Evolutionary conservation across 2,329 filamentous ascomycete genomes (phyloP).

Genomic region (Phoma herbarum): DNA sequence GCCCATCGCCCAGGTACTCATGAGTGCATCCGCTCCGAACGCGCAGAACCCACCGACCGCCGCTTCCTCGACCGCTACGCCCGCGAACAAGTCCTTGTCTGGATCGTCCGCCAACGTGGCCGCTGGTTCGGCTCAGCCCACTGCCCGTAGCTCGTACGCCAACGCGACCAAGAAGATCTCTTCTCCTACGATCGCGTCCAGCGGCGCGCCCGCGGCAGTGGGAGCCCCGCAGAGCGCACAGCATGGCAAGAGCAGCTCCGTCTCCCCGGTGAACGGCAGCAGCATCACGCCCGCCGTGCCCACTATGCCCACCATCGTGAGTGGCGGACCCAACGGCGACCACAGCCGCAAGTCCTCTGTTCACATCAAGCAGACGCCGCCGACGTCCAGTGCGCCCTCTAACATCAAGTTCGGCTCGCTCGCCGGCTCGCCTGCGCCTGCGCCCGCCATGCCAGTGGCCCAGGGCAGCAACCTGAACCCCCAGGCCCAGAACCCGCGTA

Average conservation of each 20-base stretch:
- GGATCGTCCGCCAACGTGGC: slow-evolving; percentile 60
- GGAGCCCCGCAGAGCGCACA: slow-evolving; percentile 63
- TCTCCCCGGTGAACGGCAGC: slow-evolving; percentile 87
- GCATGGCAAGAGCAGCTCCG: slow-evolving; percentile 54
- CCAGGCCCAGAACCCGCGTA: slow-evolving; percentile 69
- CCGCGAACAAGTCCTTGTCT: slow-evolving; percentile 58
- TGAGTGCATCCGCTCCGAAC: slow-evolving; percentile 68
- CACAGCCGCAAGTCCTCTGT: slow-evolving; percentile 91
- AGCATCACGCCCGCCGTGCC: slow-evolving; percentile 73
- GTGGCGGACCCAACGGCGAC: slow-evolving; percentile 75
- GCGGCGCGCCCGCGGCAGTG: slow-evolving; percentile 62
- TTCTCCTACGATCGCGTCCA: slow-evolving; percentile 59
- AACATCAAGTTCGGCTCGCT: slow-evolving; percentile 84
- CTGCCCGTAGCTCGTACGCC: slow-evolving; percentile 67
- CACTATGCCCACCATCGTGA: slow-evolving; percentile 67
- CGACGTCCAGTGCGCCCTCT: slow-evolving; percentile 62
- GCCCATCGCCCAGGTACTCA: slow-evolving; percentile 56
- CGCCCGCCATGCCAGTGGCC: slow-evolving; percentile 72
- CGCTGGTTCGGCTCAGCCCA: slow-evolving; percentile 64
- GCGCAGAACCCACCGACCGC: slow-evolving; percentile 59
- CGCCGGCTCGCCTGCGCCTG: slow-evolving; percentile 67
- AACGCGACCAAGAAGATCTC: slow-evolving; percentile 67
- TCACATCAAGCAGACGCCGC: slow-evolving; percentile 83
- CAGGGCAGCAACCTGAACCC: slow-evolving; percentile 66
- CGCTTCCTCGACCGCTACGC: slow-evolving; percentile 58